Conservation (phyloP, 164 flowering plant species). For the Kingdonia uniflora region DNA sequence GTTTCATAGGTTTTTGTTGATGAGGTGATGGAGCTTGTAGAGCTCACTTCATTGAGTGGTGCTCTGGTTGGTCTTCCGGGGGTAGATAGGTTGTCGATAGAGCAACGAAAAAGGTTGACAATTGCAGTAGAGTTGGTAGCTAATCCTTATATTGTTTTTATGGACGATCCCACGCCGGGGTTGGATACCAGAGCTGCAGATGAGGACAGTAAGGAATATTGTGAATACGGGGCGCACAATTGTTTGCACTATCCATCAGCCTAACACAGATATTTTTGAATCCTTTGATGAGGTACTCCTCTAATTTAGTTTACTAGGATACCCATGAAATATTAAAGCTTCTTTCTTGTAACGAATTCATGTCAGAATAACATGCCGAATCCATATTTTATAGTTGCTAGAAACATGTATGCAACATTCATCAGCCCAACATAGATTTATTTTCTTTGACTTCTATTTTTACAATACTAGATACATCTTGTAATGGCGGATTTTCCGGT, state of each 20-base stretch:
- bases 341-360: neutral
- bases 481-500: no score
- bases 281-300: conserved; percentile 90
- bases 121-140: conserved; percentile 97
- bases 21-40: conserved; percentile 98
- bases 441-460: no score
- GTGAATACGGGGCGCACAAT: conserved; percentile 97
- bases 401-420: no score
- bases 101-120: conserved; percentile 93
- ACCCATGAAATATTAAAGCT: no score
- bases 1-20: conserved; percentile 78
- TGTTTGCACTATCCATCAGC: conserved; percentile 98
- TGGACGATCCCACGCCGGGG: conserved; percentile 99
- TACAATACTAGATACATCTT: no score
- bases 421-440: no score
- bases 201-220: conserved; percentile 98
- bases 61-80: conserved; percentile 95
- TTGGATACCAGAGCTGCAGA: conserved; percentile 93
- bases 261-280: conserved; percentile 98
- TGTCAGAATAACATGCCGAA: neutral
- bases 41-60: conserved; percentile 74
- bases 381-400: neutral
- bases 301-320: no score
- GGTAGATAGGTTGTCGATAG: conserved; percentile 91
- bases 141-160: conserved; percentile 94